phyloP scores from a whole-genome alignment of 805 yeast genomes.

The Candida glaebosa region DNA sequence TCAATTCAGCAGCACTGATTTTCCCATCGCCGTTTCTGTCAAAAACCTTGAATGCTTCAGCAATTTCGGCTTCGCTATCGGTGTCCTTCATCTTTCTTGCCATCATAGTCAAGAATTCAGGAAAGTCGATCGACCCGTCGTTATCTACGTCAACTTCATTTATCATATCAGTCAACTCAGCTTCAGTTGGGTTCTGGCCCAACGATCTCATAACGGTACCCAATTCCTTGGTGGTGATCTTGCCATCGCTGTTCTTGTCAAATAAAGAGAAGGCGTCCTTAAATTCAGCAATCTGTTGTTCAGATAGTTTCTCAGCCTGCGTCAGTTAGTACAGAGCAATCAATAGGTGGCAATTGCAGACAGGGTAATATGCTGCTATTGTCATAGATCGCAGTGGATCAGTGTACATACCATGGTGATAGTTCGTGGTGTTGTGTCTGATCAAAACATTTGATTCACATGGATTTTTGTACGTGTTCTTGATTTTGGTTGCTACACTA shows the following conservation, averaged over 20 bases:
- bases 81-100: conserved; percentile 84
- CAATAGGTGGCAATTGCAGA: no score
- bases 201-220: conserved; percentile 99
- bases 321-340: conserved; percentile 14
- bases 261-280: conserved; percentile 97
- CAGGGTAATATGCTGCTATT: no score
- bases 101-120: conserved; percentile 46
- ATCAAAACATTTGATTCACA: no score
- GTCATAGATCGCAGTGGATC: no score
- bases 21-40: conserved; percentile 96
- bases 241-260: conserved; percentile 96
- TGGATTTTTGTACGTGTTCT: neutral
- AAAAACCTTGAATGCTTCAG: conserved; percentile 97
- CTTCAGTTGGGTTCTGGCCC: conserved; percentile 95
- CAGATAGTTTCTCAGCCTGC: conserved; percentile 84
- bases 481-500: neutral
- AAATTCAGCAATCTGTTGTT: conserved; percentile 94
- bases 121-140: conserved; percentile 65
- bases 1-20: conserved; percentile 92
- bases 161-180: conserved; percentile 94
- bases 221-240: conserved; percentile 90
- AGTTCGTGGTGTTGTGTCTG: no score
- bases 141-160: conserved; percentile 96
- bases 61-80: conserved; percentile 93
- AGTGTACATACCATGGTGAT: conserved; percentile 9